These are phyloP conservation scores for Aureobasidium subglaciale DNA, from an alignment of 2,329 filamentous ascomycete genomes.

Conservation along the genomic window DNA sequence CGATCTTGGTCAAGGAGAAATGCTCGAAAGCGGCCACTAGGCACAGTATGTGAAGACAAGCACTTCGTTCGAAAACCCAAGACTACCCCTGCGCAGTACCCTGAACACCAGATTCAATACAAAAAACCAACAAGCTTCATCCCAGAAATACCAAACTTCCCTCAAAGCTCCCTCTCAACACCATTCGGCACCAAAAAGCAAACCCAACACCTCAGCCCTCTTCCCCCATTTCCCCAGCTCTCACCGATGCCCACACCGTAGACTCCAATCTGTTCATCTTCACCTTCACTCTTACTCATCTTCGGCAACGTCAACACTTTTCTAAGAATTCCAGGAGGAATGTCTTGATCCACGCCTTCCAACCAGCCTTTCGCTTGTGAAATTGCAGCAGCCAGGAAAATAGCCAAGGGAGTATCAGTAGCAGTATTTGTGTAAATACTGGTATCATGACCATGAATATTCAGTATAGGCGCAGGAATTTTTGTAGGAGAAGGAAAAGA, in stretches of 20 bases:
- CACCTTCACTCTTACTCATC: neutral
- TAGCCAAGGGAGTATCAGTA: neutral
- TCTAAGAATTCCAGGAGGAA: neutral
- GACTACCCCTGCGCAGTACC: no score
- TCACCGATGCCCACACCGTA: neutral
- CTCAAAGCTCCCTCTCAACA: neutral
- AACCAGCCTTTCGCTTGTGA: neutral
- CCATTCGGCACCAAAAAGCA: conserved; percentile 1
- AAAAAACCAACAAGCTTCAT: no score
- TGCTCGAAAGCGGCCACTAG: no score
- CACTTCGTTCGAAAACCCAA: no score
- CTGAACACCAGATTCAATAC: no score
- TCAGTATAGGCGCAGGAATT: no score
- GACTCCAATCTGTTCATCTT: neutral
- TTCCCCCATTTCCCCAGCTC: neutral
- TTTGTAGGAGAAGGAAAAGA: neutral
- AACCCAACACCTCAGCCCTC: neutral
- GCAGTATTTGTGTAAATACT: neutral
- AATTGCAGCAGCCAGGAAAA: neutral
- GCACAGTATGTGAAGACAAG: no score
- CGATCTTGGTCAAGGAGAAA: no score
- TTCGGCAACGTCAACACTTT: neutral
- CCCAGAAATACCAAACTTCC: no score
- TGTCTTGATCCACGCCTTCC: neutral
- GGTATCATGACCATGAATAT: neutral